Conservation (phyloP, 192 early-diverging fungal species). For the Coemansia sp. region DNA sequence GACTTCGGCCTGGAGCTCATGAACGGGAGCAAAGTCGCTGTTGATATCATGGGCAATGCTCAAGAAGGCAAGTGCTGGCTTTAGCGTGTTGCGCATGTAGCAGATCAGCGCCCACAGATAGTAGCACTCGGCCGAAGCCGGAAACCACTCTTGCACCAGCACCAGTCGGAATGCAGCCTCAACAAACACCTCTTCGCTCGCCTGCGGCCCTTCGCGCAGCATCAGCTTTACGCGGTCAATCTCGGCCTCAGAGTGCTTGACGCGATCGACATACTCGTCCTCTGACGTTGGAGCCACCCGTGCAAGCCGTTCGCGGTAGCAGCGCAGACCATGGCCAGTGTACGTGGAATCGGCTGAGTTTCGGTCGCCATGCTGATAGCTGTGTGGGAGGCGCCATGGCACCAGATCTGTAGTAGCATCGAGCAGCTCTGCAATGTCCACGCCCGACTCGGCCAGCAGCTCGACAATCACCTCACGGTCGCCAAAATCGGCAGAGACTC, state of each 20-base stretch:
- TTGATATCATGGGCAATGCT: slow-evolving; percentile 37
- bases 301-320: slow-evolving; percentile 36
- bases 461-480: slow-evolving; percentile 37
- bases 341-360: neutral
- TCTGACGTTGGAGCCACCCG: slow-evolving; percentile 37
- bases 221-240: slow-evolving; percentile 39
- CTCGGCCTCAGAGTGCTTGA: slow-evolving; percentile 25
- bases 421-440: slow-evolving; percentile 41
- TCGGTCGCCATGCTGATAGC: neutral
- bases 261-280: slow-evolving; percentile 15
- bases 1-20: slow-evolving; percentile 38
- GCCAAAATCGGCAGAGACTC: slow-evolving; percentile 49
- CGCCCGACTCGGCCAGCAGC: slow-evolving; percentile 41
- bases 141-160: slow-evolving; percentile 50
- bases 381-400: slow-evolving; percentile 24
- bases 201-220: slow-evolving; percentile 41
- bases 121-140: slow-evolving; percentile 51
- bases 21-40: slow-evolving; percentile 29
- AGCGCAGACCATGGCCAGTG: slow-evolving; percentile 23
- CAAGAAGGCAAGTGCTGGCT: slow-evolving; percentile 32
- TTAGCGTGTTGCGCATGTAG: slow-evolving; percentile 47
- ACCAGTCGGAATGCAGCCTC: slow-evolving; percentile 44
- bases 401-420: slow-evolving; percentile 23
- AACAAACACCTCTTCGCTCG: slow-evolving; percentile 25
- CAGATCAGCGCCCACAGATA: slow-evolving; percentile 54